phyloP scores from a whole-genome alignment of 441 rosid species.

The Gossypium gossypioides region DNA sequence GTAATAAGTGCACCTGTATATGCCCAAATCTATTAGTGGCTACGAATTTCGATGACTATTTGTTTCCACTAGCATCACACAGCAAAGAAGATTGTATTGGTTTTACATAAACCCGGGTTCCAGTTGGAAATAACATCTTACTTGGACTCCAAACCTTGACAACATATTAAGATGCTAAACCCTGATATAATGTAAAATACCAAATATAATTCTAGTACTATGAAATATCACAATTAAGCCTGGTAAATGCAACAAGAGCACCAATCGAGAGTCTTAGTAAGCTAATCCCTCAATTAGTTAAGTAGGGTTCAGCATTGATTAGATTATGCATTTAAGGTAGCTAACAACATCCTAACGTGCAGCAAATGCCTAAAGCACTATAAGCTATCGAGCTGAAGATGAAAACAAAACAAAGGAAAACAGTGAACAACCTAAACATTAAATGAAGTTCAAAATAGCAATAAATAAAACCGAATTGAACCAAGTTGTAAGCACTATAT shows the following conservation, averaged over 20 bases:
- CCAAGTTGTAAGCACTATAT: neutral
- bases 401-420: neutral
- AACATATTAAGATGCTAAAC: neutral
- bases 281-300: neutral
- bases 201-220: neutral
- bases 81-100: neutral
- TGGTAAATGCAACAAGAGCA: neutral
- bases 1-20: constrained; percentile 73
- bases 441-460: neutral
- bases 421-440: neutral
- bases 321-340: neutral
- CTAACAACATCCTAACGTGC: neutral
- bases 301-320: neutral
- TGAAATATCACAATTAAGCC: neutral
- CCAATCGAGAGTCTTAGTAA: neutral
- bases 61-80: neutral
- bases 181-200: neutral
- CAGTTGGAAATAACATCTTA: neutral
- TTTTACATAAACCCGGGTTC: neutral
- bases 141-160: neutral
- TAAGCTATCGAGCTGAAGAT: neutral
- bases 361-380: neutral
- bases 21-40: neutral
- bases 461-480: neutral
- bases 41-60: neutral